Evolutionary conservation across 2,329 filamentous ascomycete genomes (phyloP).

Genomic region (Colletotrichum camelliae): DNA sequence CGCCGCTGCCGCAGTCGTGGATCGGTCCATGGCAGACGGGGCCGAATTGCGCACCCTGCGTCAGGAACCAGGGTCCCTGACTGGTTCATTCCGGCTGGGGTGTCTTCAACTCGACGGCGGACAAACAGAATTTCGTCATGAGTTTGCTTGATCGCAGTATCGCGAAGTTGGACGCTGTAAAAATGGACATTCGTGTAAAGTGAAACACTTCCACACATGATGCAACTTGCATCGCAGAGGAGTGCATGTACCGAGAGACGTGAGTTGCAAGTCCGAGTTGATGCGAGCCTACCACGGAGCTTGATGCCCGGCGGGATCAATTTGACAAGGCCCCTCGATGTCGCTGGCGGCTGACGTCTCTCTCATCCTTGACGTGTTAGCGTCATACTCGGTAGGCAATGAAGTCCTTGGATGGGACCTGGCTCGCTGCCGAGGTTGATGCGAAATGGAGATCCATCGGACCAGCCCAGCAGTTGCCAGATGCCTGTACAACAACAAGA

Average conservation of each 20-base stretch:
- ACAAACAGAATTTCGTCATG: constrained; percentile 22
- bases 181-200: neutral
- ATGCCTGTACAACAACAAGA: neutral
- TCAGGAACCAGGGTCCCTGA: neutral
- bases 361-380: neutral
- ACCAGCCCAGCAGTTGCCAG: neutral
- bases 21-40: constrained; percentile 1
- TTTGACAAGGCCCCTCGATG: neutral
- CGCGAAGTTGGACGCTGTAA: neutral
- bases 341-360: neutral
- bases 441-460: neutral
- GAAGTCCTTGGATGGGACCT: neutral
- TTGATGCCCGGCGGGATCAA: neutral
- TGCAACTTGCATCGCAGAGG: constrained; percentile 1
- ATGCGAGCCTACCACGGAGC: constrained; percentile 2
- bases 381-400: neutral
- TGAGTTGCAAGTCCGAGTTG: neutral
- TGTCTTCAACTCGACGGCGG: neutral
- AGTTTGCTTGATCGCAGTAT: constrained; percentile 3
- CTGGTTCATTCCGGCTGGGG: neutral
- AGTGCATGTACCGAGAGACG: neutral
- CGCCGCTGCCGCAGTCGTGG: constrained; percentile 11
- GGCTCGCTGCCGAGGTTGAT: neutral
- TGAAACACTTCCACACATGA: neutral
- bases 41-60: constrained; percentile 8